phyloP scores from a whole-genome alignment of 2,329 filamentous ascomycete genomes.

The Colletotrichum lentis region DNA sequence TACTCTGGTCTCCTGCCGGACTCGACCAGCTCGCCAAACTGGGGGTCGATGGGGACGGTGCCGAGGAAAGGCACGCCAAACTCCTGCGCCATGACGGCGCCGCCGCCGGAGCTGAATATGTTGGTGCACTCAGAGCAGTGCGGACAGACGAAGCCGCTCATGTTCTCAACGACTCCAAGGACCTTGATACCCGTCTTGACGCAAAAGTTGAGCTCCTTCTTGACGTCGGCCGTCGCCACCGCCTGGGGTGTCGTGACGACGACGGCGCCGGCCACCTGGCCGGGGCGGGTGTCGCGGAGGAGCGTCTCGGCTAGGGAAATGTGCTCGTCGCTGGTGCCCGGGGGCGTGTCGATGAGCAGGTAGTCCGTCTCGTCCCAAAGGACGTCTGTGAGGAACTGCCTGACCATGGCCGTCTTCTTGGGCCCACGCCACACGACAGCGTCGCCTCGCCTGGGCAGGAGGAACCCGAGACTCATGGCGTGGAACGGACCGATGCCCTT shows the following conservation, averaged over 20 bases:
- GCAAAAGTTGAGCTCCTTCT: slow-evolving; percentile 95
- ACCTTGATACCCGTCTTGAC: slow-evolving; percentile 80
- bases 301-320: slow-evolving; percentile 93
- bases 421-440: slow-evolving; percentile 97
- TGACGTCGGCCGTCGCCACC: slow-evolving; percentile 90
- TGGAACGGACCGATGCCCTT: slow-evolving; percentile 69
- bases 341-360: slow-evolving; percentile 93
- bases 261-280: slow-evolving; percentile 84
- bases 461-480: slow-evolving; percentile 93
- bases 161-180: slow-evolving; percentile 94
- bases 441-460: slow-evolving; percentile 82
- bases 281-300: slow-evolving; percentile 66
- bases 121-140: slow-evolving; percentile 87
- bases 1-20: slow-evolving; percentile 72
- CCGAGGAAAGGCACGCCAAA: slow-evolving; percentile 86
- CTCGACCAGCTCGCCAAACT: slow-evolving; percentile 88
- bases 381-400: slow-evolving; percentile 93
- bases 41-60: slow-evolving; percentile 88
- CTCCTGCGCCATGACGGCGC: slow-evolving; percentile 86
- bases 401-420: slow-evolving; percentile 99
- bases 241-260: slow-evolving; percentile 97
- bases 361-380: slow-evolving; percentile 90
- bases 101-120: slow-evolving; percentile 91
- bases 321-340: slow-evolving; percentile 95
- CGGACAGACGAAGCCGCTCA: slow-evolving; percentile 89